phyloP scores from a whole-genome alignment of 129 eudicot species.

The Artemisia tridentata region DNA sequence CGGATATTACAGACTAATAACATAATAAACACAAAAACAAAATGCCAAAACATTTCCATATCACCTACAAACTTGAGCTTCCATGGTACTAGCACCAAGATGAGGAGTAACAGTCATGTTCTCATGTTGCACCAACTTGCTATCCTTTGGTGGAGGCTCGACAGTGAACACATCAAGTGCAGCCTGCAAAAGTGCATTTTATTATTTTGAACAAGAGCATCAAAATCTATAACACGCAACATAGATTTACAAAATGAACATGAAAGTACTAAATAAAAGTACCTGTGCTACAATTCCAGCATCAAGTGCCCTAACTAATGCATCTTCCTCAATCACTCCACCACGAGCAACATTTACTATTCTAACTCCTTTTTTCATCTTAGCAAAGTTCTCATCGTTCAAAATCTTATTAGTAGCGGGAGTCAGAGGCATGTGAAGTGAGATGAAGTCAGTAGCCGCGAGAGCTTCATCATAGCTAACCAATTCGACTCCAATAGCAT shows the following conservation, averaged over 20 bases:
- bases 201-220: too few species aligned
- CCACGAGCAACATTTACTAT: constrained; percentile 97
- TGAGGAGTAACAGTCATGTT: too few species aligned
- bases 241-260: not conserved
- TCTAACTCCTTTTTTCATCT: constrained; percentile 96
- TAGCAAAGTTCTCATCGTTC: constrained; percentile 87
- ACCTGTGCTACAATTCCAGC: constrained; percentile 98
- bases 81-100: too few species aligned
- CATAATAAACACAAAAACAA: too few species aligned
- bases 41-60: too few species aligned
- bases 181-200: too few species aligned
- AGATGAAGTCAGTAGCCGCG: constrained; percentile 74
- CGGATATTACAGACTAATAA: too few species aligned
- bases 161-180: too few species aligned
- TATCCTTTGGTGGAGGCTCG: too few species aligned
- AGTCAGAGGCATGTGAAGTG: constrained; percentile 99
- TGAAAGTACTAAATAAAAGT: not conserved
- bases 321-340: constrained; percentile 97
- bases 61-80: too few species aligned
- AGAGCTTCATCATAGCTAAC: constrained; percentile 92
- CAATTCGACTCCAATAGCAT: constrained; percentile 90
- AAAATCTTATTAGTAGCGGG: constrained; percentile 72
- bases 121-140: too few species aligned
- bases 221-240: not conserved
- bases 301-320: constrained; percentile 86